phyloP scores from a whole-genome alignment of 2,329 filamentous ascomycete genomes.

The Chaetoscypha palmicola region DNA sequence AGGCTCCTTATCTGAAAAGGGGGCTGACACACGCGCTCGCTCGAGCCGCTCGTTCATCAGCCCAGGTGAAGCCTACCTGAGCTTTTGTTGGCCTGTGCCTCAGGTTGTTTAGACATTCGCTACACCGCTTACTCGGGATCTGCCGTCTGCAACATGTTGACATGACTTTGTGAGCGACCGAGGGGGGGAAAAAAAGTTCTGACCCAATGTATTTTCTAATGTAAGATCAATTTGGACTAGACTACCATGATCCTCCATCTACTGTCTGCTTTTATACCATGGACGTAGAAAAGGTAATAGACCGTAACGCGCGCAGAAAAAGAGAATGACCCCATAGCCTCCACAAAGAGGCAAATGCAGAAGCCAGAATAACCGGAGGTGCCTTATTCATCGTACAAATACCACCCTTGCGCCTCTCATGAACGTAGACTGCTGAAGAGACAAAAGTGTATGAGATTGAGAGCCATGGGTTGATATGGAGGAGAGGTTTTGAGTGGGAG shows the following conservation, averaged over 20 bases:
- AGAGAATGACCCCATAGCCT: slow-evolving; percentile 19
- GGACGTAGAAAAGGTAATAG: slow-evolving; percentile 27
- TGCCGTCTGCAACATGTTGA: too few relatives aligned
- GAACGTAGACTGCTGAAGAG: slow-evolving; percentile 29
- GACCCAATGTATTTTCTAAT: slow-evolving; percentile 30
- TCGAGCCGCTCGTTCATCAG: too few relatives aligned
- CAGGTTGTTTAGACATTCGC: too few relatives aligned
- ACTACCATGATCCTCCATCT: slow-evolving; percentile 33
- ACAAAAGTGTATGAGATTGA: slow-evolving; percentile 28
- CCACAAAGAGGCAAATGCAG: slow-evolving; percentile 22
- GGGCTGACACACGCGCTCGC: too few relatives aligned
- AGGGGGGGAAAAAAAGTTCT: too few relatives aligned
- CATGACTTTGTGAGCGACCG: too few relatives aligned
- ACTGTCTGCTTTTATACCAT: slow-evolving; percentile 32
- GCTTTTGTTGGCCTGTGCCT: too few relatives aligned
- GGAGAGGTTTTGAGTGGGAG: slow-evolving; percentile 27
- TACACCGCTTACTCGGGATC: too few relatives aligned
- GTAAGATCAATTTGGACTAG: slow-evolving; percentile 33
- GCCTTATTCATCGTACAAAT: slow-evolving; percentile 32
- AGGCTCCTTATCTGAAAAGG: too few relatives aligned
- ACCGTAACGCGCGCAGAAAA: slow-evolving; percentile 22
- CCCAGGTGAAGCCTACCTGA: too few relatives aligned
- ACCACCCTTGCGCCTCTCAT: slow-evolving; percentile 33
- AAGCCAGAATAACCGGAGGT: slow-evolving; percentile 26
- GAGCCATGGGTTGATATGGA: slow-evolving; percentile 28